A percentile compares a stretch with the other conserved stretches of the same genome.
These are phyloP conservation scores for Boechera stricta DNA, from an alignment of 345 rosid genomes.

Conservation along the genomic window DNA sequence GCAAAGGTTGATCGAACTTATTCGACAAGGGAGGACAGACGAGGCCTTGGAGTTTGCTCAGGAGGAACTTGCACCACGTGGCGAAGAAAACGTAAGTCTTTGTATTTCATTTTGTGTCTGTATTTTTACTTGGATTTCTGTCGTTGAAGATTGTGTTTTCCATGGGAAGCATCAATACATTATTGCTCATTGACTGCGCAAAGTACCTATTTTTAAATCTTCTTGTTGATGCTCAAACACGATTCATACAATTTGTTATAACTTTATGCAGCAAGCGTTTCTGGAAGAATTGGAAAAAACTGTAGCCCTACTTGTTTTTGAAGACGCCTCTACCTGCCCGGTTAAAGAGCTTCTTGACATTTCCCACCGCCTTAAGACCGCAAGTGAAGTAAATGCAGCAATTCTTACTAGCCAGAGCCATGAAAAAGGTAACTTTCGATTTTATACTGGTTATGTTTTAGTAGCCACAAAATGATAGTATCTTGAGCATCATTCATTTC, in stretches of 20 bases:
- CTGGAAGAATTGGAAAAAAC: slow-evolving; percentile 96
- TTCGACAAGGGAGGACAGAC: slow-evolving; percentile 86
- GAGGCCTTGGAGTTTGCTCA: slow-evolving; percentile 99
- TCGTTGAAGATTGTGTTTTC: slow-evolving; percentile 5
- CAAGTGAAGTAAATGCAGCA: slow-evolving; percentile 97
- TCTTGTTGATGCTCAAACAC: slow-evolving; percentile 8
- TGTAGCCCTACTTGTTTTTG: slow-evolving; percentile 87
- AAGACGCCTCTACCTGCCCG: slow-evolving; percentile 85
- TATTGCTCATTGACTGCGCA: background rate
- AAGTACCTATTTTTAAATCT: background rate
- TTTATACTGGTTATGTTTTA: slow-evolving; percentile 10
- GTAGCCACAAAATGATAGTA: background rate
- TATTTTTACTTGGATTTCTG: slow-evolving; percentile 11
- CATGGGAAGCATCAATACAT: background rate
- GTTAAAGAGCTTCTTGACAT: slow-evolving; percentile 87
- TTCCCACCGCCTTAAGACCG: slow-evolving; percentile 92
- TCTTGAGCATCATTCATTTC: background rate
- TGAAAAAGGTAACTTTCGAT: slow-evolving; percentile 70
- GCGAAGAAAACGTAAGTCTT: slow-evolving; percentile 81
- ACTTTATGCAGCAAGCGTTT: slow-evolving; percentile 67
- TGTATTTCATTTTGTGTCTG: slow-evolving; percentile 20
- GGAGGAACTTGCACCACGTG: slow-evolving; percentile 98
- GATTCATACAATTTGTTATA: background rate
- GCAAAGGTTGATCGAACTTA: slow-evolving; percentile 92
- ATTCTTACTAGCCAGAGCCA: slow-evolving; percentile 98